Base-by-base conservation (phyloP, 495 filamentous ascomycete species). In the Monascus purpureus region DNA sequence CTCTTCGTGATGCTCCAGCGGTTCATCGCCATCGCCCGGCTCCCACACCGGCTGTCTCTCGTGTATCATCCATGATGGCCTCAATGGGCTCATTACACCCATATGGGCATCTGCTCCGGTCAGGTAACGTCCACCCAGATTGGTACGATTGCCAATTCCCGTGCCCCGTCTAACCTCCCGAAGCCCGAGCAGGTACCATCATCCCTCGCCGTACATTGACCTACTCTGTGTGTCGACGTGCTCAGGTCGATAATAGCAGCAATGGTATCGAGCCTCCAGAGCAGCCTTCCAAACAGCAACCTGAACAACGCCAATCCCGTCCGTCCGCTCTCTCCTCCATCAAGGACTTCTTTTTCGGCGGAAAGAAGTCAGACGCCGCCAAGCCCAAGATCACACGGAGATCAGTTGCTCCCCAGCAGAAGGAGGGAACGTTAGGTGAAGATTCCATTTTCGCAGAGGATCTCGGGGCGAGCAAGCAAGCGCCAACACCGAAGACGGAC, bases 361-460 rank as follows among this genome's bases (percentile, higher is more conserved):
- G 40, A 18, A 52, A 47, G 25, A 33, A 43, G 4, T 32, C 38
- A 11, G 20, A 33, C 25, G 43, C 36, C 35, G 20, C 38, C 8
- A 55, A 53, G 32, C 43, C 52, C 31, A 55, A 45, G 25, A 46
- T 50, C 22, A 34, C 47, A 26, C 49, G 48, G 22, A 47, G 46
- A 29, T 35, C 49, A 4, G 29, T 32, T 13, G 54, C 54, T 6
- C 59, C 54, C 24, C 37, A 33, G 7, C 52, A 50, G 29, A 45
- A 53, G 29, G 47, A 58, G 40, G 58, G 58, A 37, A 40, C 45
- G 13, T 38, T 63, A 13, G 52, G 50, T 20, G 44, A 46, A 12
- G 50, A 45, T 37, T 65, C 61, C 7, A 65, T 65, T 32, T 65
- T 65, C 40, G 52, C 55, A 12, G 52, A 62, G 22, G 59, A 61